These are phyloP conservation scores for Tetradesmus obliquus DNA, from an alignment of 139 green algal species.

Conservation along the genomic window DNA sequence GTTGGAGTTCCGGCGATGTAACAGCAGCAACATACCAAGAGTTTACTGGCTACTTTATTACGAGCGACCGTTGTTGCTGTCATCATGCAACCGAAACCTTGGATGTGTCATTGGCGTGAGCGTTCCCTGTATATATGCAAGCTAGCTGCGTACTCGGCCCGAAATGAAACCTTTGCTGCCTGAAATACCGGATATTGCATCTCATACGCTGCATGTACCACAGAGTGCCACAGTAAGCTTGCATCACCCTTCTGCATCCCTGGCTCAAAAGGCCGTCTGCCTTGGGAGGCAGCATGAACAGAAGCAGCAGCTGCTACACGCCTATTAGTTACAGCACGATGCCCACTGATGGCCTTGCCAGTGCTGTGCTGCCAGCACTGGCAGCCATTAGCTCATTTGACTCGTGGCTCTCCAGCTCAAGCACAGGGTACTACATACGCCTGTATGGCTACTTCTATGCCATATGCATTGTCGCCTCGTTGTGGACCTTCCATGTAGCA, in stretches of 20 bases:
- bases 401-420: background rate
- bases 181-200: no score
- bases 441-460: conserved; percentile 25
- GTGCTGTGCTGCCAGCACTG: background rate
- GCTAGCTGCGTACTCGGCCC: background rate
- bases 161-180: background rate
- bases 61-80: background rate
- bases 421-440: conserved; percentile 10
- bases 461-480: conserved; percentile 22
- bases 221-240: background rate
- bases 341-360: background rate
- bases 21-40: no score
- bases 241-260: background rate
- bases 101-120: background rate
- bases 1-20: no score
- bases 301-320: background rate
- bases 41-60: no score
- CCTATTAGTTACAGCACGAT: background rate
- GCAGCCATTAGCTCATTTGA: background rate
- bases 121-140: background rate
- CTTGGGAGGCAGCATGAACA: background rate
- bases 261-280: no score
- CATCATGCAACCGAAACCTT: background rate
- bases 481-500: conserved; percentile 25
- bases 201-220: no score